Percentiles rank a stretch among this genome's conserved stretches.
phyloP scores from a whole-genome alignment of 352 stramenopile species.

The Globisporangium paroecandrum region DNA sequence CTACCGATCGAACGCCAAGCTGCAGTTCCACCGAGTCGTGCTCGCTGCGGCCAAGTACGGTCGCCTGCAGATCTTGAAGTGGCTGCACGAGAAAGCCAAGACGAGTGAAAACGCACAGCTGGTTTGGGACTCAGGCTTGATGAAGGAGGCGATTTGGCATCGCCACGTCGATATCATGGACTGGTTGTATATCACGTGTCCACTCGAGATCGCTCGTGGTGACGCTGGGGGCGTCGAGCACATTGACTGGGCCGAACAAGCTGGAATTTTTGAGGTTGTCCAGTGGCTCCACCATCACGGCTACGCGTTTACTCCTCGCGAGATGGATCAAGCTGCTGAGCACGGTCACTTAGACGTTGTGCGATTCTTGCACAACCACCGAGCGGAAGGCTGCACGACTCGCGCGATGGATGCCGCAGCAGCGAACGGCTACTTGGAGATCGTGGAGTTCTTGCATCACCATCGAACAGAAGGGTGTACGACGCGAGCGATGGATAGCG shows the following conservation, averaged over 20 bases:
- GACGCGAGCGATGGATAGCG: slow-evolving; percentile 6
- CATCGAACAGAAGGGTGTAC: slow-evolving; percentile 8
- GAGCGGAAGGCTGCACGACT: slow-evolving; percentile 5
- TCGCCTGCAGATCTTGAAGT: slow-evolving; percentile 2
- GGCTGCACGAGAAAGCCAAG: slow-evolving; percentile 2
- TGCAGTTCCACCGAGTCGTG: slow-evolving; percentile 14
- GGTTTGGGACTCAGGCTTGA: slow-evolving; percentile 3
- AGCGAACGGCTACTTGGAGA: not conserved
- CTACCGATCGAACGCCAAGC: slow-evolving; percentile 3
- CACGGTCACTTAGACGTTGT: slow-evolving; percentile 4
- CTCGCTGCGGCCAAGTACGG: slow-evolving; percentile 9
- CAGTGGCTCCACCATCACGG: slow-evolving; percentile 4
- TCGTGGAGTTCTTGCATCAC: slow-evolving; percentile 8
- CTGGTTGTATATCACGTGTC: not conserved
- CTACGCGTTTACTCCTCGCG: slow-evolving; percentile 1
- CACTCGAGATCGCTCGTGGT: not conserved
- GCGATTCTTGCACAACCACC: slow-evolving; percentile 4
- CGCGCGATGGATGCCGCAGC: slow-evolving; percentile 10
- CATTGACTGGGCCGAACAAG: slow-evolving; percentile 7
- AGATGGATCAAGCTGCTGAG: slow-evolving; percentile 14
- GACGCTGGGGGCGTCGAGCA: slow-evolving; percentile 4
- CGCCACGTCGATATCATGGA: slow-evolving; percentile 10
- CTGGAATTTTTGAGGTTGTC: not conserved
- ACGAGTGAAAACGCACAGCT: not conserved
- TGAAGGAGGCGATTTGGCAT: slow-evolving; percentile 13